Evolutionary conservation across 176 grass and related monocot genomes (phyloP).

Genomic region (Avena sativa): DNA sequence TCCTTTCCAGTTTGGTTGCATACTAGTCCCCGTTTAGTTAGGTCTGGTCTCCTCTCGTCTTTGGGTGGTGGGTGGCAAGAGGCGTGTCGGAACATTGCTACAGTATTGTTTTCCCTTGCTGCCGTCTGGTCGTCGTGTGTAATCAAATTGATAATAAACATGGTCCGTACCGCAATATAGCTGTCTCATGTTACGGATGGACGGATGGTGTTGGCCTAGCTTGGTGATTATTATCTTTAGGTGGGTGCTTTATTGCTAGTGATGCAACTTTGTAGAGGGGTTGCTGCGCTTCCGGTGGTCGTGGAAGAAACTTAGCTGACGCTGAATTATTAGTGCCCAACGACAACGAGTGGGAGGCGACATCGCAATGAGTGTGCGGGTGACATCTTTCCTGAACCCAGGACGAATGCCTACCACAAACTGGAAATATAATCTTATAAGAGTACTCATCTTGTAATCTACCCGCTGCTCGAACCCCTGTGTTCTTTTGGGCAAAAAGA

Average conservation of each 20-base stretch:
- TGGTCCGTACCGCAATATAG: conserved; percentile 50
- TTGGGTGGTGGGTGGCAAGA: conserved; percentile 32
- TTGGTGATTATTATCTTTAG: not conserved
- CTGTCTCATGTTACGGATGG: not conserved
- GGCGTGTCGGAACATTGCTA: conserved; percentile 33
- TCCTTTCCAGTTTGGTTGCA: conserved; percentile 20
- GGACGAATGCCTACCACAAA: not conserved
- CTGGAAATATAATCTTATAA: not conserved
- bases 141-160: conserved; percentile 50
- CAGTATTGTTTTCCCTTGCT: conserved; percentile 36
- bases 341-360: not conserved
- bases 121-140: conserved; percentile 46
- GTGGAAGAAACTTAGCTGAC: not conserved
- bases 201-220: not conserved
- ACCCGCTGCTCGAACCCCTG: no score
- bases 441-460: no score
- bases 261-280: conserved; percentile 2
- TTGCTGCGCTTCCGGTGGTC: conserved; percentile 7
- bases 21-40: conserved; percentile 33
- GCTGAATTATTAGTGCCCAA: not conserved
- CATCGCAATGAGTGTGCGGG: not conserved
- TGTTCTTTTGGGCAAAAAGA: no score
- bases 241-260: not conserved
- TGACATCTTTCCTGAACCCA: not conserved
- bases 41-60: conserved; percentile 23